Base-by-base conservation (phyloP, 108 stramenopile species). In the Pseudonitzschia multistriata region DNA sequence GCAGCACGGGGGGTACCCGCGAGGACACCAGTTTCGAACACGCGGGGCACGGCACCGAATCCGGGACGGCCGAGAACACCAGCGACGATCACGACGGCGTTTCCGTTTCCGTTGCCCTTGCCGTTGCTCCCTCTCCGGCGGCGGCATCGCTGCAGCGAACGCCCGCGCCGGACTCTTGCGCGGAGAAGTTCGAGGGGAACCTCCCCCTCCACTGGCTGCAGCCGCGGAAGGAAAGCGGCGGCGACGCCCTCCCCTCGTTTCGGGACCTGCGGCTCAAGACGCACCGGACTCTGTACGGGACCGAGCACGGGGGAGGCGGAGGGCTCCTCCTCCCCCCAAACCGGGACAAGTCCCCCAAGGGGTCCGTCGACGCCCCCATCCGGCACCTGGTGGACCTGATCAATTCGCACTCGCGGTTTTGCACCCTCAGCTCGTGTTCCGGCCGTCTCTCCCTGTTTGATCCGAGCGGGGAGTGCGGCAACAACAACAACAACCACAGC, bases 381-480 rank as follows among this genome's bases (percentile, higher is more conserved):
- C 90, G 72, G 27, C 67, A 68, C 27, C 66, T 91, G 25, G 85
- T 89, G 5, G 85, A 88, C 72, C 64, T 89, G 30, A 85, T 94
- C 68, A 94, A 94, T 82, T 57, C 36, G 3, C 89, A 92, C 70
- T 83, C 86, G 2, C 80, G 81, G 11, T 92, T 79, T 67, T 87
- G 85, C 19, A 92, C 94, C 21, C 52, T 88, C 27, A 88, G 86
- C 28, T 92, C 90, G 5, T 95, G 94, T 77, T 90, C 89, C 0
- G 91, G 94, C 49, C 72, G 94, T 56, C 84, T 95, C 28, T 80
- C 90, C 3, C 48, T 95, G 10, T 95, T 95, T 77, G 87, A 91
- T 82, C 91, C 88, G 29, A 71, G 79, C 36, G 78, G 67, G 0
- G 62, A 21, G 0, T 35, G 36, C 24, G 33, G 33, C 4, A 36